Base-by-base conservation (phyloP, 2,329 filamentous ascomycete genomes). In the Tolypocladium ovalisporum region DNA sequence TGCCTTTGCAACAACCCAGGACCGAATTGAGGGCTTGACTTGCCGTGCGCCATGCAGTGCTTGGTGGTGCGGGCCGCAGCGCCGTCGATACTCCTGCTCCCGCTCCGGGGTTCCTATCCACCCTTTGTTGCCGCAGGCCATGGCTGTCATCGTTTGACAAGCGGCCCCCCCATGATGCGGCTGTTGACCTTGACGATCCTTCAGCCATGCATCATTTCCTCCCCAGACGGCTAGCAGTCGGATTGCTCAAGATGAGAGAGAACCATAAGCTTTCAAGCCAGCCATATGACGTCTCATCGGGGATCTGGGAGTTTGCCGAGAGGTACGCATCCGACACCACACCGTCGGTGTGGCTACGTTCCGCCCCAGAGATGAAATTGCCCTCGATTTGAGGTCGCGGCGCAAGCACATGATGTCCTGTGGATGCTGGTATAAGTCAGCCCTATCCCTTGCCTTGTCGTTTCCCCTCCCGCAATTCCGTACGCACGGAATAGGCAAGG, bases 401-500 rank as follows among this genome's bases (percentile, higher is more conserved):
- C 36, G 15, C 10, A 32, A 19, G 54, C 54, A 55, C 54, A 51
- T 55, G 54, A 55, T 55, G 32, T 55, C 32, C 17, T 32, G 24
- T 55, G 19, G 34, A 51, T 49, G 54, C 42, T 27, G 42, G 54
- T 42, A 42, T 29, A 39, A 47, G 49, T 27, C 49, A 36, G 34
- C 17, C 22, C 17, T 27, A 44, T 35, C 54, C 32, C 54, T 36
- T 51, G 42, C 54, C 32, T 56, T 40, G 9, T 22, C 1, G 29
- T n/a, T 19, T 19, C 3, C 19, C 47, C 27, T 44, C 49, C 49
- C 34, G 27, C 27, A 51, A 34, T 34, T 42, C 56, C 52, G 51
- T n/a, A 19, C 13, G 15, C n/a, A 55, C 61, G 17, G 51, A 61
- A 60, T 17, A 29, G 61, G 63, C 27, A 61, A 61, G 51, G 62